phyloP scores from a whole-genome alignment of 2,329 filamentous ascomycete genomes.

The Colletotrichum destructivum region DNA sequence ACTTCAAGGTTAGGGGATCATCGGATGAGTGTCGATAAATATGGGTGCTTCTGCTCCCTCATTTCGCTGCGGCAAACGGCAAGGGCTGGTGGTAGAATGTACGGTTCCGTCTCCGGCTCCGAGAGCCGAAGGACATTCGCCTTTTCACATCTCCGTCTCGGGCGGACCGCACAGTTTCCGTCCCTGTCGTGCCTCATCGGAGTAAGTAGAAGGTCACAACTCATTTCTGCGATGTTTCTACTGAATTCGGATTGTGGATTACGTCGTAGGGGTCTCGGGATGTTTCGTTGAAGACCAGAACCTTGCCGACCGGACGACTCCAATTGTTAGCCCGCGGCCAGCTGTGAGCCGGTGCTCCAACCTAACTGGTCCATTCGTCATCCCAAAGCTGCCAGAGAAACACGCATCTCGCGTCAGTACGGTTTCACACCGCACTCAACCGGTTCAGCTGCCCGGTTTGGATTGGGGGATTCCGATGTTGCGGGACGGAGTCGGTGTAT shows the following conservation, averaged over 20 bases:
- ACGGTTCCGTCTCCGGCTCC: not conserved
- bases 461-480: constrained; percentile 3
- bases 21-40: too few species aligned
- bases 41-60: not conserved
- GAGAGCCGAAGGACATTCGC: not conserved
- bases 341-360: not conserved
- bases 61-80: not conserved
- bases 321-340: constrained; percentile 16
- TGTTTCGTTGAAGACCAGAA: constrained; percentile 1
- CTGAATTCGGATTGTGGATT: not conserved
- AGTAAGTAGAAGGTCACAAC: not conserved
- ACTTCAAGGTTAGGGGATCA: too few species aligned
- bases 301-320: constrained; percentile 31
- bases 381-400: constrained; percentile 12
- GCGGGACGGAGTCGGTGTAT: too few species aligned
- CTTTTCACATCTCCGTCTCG: not conserved
- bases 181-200: not conserved
- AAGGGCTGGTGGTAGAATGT: not conserved
- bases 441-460: not conserved
- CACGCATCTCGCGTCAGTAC: constrained; percentile 36
- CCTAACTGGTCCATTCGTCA: constrained; percentile 5
- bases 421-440: not conserved
- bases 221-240: constrained; percentile 2
- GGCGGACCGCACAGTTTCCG: not conserved
- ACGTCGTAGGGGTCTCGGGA: constrained; percentile 4